Evolutionary conservation across 371 early-diverging fungal species (phyloP).

Genomic region (Mortierella polycephala): DNA sequence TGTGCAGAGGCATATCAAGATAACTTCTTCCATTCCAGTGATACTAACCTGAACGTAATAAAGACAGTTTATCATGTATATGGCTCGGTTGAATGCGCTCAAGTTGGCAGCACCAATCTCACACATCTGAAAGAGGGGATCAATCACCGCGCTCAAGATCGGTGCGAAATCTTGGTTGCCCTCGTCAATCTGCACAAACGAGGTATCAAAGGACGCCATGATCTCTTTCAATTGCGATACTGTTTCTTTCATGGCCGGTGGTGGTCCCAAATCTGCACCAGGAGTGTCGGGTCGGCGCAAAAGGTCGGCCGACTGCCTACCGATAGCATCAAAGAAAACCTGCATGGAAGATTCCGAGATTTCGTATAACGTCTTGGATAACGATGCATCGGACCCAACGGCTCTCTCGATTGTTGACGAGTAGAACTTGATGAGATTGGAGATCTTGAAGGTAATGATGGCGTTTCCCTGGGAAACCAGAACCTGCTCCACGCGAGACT

Average conservation of each 20-base stretch:
- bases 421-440: conserved; percentile 84
- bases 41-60: conserved; percentile 70
- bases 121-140: conserved; percentile 80
- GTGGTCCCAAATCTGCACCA: conserved; percentile 65
- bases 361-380: conserved; percentile 70
- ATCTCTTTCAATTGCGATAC: conserved; percentile 82
- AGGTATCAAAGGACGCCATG: conserved; percentile 81
- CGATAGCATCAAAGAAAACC: conserved; percentile 75
- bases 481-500: conserved; percentile 84
- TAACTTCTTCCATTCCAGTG: neutral
- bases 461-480: conserved; percentile 76
- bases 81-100: conserved; percentile 68
- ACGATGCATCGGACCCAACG: conserved; percentile 65
- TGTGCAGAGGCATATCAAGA: neutral
- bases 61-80: conserved; percentile 82
- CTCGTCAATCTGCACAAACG: conserved; percentile 63
- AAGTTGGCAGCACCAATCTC: conserved; percentile 68
- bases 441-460: conserved; percentile 75
- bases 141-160: conserved; percentile 75
- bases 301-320: conserved; percentile 72
- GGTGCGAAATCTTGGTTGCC: conserved; percentile 70
- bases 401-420: conserved; percentile 70
- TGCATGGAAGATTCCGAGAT: conserved; percentile 73
- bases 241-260: conserved; percentile 73
- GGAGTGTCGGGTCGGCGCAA: conserved; percentile 70